Evolutionary conservation across 352 stramenopile species (phyloP).

Genomic region (Globisporangium uncinulatum): DNA sequence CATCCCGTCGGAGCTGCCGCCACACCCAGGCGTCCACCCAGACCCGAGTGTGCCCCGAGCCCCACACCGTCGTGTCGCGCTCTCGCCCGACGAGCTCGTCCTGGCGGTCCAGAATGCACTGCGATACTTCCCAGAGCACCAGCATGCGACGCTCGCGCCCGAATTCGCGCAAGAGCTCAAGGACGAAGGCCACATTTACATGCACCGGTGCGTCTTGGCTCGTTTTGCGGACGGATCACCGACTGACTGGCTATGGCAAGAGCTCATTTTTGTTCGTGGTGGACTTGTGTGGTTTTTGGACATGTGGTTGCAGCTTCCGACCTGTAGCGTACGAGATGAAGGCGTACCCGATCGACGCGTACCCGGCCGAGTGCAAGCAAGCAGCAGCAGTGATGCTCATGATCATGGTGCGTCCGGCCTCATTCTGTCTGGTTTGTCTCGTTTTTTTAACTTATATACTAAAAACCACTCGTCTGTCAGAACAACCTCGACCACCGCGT

Average conservation of each 20-base stretch:
- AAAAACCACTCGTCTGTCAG: background rate
- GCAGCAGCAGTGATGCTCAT: conserved; percentile 81
- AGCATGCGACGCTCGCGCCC: conserved; percentile 59
- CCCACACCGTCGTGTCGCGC: conserved; percentile 42
- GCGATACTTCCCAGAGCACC: conserved; percentile 77
- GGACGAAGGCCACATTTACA: conserved; percentile 89
- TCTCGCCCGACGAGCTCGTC: conserved; percentile 57
- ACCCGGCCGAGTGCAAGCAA: conserved; percentile 67
- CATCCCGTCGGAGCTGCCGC: conserved; percentile 39
- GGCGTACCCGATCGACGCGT: conserved; percentile 75
- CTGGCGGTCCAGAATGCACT: conserved; percentile 84
- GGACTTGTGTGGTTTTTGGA: too few relatives aligned
- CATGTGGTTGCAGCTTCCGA: conserved; percentile 33
- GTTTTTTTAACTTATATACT: too few relatives aligned
- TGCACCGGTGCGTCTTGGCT: conserved; percentile 46
- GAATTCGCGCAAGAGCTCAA: conserved; percentile 87
- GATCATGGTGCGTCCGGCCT: conserved; percentile 55
- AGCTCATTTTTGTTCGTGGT: too few relatives aligned
- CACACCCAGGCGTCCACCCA: conserved; percentile 48
- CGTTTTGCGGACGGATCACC: background rate
- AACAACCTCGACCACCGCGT: conserved; percentile 86
- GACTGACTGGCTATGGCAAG: too few relatives aligned
- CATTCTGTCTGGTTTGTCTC: too few relatives aligned
- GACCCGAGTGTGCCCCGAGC: conserved; percentile 47
- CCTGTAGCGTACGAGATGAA: conserved; percentile 86